Evolutionary conservation across 345 rosid genomes (phyloP), one percentile per base, ranked within the genome.

Genomic region (Microthlaspi erraticum): DNA sequence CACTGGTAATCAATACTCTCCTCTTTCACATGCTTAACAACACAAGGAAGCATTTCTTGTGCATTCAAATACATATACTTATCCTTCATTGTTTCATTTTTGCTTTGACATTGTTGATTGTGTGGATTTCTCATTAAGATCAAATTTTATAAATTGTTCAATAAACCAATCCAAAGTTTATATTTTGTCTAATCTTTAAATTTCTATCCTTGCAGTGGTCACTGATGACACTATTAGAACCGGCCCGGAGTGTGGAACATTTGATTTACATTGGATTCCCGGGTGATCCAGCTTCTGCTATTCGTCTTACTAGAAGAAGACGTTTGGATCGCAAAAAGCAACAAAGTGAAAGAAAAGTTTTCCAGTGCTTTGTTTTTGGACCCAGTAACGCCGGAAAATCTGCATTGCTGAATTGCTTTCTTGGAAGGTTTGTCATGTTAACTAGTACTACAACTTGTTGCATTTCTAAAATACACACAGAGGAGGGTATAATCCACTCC

Each of bases 321-420:
- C 85, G 85, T 54, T 50, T 84, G 54, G 92, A 89, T 82, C 92
- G 95, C 77, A 94, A 94, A 82, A 94, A 88, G 82, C 85, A 91
- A 74, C 95, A 86, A 34, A 77, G 90, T 10, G 96, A 89, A 70
- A 85, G 96, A 84, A 94, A 83, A 72, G 85, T 89, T 64, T 84
- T 88, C 71, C 95, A 94, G 68, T 88, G 98, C 83, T 88, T 88
- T 69, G 87, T 94, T 71, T 89, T 91, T 78, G 99, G 98, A 76
- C 98, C 98, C 19, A 83, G 77, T 73, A 82, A 79, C 37, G 80
- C 93, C 10, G 99, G 99, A 64, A 94, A 94, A 76, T 86, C 99
- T 68, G 77, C 93, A 16, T 69, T 94, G 37, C 59, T 91, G 70
- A 91, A 87, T 79, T 88, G 95, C 77, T 94, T 85, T 77, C 78